These are phyloP conservation scores for Nigrospora sphaerica DNA, from an alignment of 2,329 filamentous ascomycete species.

Conservation along the genomic window DNA sequence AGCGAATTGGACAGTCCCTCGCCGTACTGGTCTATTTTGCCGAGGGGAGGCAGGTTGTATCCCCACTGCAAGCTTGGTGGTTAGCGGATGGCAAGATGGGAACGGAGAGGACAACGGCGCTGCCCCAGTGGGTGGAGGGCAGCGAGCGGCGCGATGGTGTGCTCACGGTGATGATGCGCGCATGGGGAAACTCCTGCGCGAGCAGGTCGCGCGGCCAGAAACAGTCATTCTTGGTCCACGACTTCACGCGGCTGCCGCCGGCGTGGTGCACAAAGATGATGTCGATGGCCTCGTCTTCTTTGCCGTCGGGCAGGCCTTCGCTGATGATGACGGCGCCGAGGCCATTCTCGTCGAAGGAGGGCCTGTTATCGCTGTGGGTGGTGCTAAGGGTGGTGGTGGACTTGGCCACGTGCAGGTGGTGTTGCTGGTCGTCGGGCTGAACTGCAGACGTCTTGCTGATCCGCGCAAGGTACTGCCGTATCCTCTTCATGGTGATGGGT, in stretches of 20 bases:
- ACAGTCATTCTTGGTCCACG: not conserved
- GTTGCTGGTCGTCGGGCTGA: not conserved
- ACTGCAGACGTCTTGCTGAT: not conserved
- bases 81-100: not conserved
- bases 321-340: not conserved
- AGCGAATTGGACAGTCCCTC: not conserved
- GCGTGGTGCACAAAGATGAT: conserved; percentile 3
- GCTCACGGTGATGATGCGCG: conserved; percentile 1
- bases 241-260: not conserved
- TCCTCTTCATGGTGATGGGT: not conserved
- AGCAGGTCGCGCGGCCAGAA: conserved; percentile 5
- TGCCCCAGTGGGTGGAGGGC: not conserved
- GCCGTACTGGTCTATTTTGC: not conserved
- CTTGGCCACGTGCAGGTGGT: not conserved
- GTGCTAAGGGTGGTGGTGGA: not conserved
- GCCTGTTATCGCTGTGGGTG: not conserved
- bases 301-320: not conserved
- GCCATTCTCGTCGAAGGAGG: not conserved
- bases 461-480: not conserved
- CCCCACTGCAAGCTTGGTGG: not conserved
- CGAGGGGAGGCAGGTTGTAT: not conserved
- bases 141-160: not conserved
- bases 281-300: not conserved
- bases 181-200: not conserved
- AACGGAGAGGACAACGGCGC: not conserved